These are phyloP conservation scores for Rhizopogon hawkerae DNA, from an alignment of 1,284 basidiomycete genomes.

Conservation along the genomic window DNA sequence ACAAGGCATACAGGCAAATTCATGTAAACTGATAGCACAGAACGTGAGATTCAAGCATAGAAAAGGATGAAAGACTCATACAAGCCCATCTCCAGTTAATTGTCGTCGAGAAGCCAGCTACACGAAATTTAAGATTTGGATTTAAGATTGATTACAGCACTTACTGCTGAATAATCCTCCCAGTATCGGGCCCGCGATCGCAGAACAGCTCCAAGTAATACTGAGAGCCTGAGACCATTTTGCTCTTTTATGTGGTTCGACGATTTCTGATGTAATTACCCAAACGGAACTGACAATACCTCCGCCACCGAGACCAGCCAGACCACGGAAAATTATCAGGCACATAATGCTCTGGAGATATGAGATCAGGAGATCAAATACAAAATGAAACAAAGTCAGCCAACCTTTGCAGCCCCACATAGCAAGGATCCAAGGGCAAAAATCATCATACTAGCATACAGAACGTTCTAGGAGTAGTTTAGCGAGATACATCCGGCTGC, in stretches of 20 bases:
- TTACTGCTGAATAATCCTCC: conserved; percentile 71
- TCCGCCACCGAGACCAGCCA: conserved; percentile 69
- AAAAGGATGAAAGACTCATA: conserved; percentile 32
- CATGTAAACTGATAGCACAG: conserved; percentile 52
- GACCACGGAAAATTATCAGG: conserved; percentile 46
- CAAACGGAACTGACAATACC: conserved; percentile 76
- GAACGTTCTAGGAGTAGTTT: conserved; percentile 37
- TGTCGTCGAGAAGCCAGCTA: conserved; percentile 18
- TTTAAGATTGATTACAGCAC: conserved; percentile 20
- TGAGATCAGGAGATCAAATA: conserved; percentile 14
- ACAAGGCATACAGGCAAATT: conserved; percentile 67
- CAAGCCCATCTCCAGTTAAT: conserved; percentile 75
- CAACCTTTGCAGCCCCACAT: conserved; percentile 61
- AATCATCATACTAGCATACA: conserved; percentile 60
- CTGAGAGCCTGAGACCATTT: conserved; percentile 78
- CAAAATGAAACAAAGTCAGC: conserved; percentile 12
- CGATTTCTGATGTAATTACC: conserved; percentile 75
- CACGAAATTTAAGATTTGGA: conserved; percentile 11
- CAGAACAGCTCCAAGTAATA: conserved; percentile 75
- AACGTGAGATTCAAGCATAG: conserved; percentile 8
- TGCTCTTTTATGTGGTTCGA: conserved; percentile 55
- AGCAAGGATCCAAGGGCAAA: conserved; percentile 66
- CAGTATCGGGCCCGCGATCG: conserved; percentile 67
- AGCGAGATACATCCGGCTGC: neutral
- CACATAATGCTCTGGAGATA: conserved; percentile 47